These are phyloP conservation scores for Lindgomyces ingoldianus DNA, from an alignment of 495 filamentous ascomycete genomes.

Conservation along the genomic window DNA sequence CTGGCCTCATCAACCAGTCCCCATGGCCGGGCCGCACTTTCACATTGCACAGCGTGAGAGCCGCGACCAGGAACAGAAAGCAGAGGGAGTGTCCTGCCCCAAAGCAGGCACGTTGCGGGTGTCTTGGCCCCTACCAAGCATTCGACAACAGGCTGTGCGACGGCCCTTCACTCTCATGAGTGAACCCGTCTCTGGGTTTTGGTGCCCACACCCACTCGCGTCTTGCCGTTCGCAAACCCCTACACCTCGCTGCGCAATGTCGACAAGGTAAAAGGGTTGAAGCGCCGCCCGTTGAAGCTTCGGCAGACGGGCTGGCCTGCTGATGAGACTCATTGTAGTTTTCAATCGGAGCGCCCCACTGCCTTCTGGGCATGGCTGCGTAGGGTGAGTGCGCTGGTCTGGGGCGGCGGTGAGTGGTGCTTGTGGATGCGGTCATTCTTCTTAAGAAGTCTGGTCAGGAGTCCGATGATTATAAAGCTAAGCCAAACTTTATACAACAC, in stretches of 20 bases:
- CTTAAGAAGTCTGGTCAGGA: background rate
- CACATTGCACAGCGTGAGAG: background rate
- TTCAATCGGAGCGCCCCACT: slow-evolving; percentile 31
- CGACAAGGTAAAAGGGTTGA: slow-evolving; percentile 29
- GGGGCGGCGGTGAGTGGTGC: slow-evolving; percentile 17
- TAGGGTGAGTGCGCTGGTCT: background rate
- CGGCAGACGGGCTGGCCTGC: slow-evolving; percentile 3
- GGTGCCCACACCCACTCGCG: background rate
- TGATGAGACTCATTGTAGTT: slow-evolving; percentile 27
- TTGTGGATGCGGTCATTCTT: background rate
- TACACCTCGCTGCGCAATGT: slow-evolving; percentile 27
- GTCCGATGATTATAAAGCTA: background rate
- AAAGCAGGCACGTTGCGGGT: background rate
- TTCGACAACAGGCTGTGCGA: background rate
- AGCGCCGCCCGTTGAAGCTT: slow-evolving; percentile 2
- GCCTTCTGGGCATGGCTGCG: background rate
- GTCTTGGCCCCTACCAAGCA: no score
- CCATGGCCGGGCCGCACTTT: slow-evolving; percentile 11
- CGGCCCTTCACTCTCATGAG: background rate
- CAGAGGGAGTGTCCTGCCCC: slow-evolving; percentile 24
- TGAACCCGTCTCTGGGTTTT: background rate
- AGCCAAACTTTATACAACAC: background rate
- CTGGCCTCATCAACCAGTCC: slow-evolving; percentile 14
- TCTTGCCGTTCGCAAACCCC: slow-evolving; percentile 6
- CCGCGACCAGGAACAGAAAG: slow-evolving; percentile 21